Base-by-base conservation (phyloP, 148 eudicot species). In the Persicaria tinctoria region DNA sequence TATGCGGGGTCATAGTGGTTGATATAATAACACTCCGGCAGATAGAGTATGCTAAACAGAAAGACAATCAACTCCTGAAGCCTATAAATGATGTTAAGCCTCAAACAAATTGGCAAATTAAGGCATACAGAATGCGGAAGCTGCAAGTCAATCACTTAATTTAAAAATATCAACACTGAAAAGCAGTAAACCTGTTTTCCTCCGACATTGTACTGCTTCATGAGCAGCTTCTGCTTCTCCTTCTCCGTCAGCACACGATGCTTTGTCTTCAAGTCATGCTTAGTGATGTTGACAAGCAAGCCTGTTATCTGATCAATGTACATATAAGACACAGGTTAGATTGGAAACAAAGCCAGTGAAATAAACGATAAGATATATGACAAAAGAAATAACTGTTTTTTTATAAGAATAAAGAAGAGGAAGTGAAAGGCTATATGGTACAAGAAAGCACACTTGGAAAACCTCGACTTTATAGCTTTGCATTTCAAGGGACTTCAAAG, bases 1-100 rank as follows among this genome's bases (percentile, higher is more conserved):
- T 86, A 78, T 49, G 98, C 91, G 1, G 98, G 81, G 75, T 93
- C 98, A 62, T 93, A 91, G 11, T 94, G 97, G 80, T 93, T 93
- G 80, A 89, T 87, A 81, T 91, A 89, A 83, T 93, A 97, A 17
- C 86, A 88, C 83, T 93, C 97, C 76, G 91, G 87, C n/a, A n/a
- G n/a, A n/a, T n/a, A n/a, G n/a, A n/a, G n/a, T n/a, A 51, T 51
- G 55, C 4, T 10, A 51, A 51, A 10, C 55, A 0, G 0, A 0
- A 51, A 51, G 13, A 51, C 4, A 3, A 51, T 51, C 13, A 51
- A 9, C 4, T 3, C 45, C 5, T 9, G 68, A 63, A 38, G 14
- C 14, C 10, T 10, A 63, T 11, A 27, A 63, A 63, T 4, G 46
- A 63, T 23, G 45, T 5, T 62, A 59, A 38, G 18, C 20, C 2